A percentile compares a stretch with the other conserved stretches of the same genome.
These are phyloP conservation scores for Xerocomus brunneocitrinus DNA, from an alignment of 768 basidiomycete genomes.

Conservation along the genomic window DNA sequence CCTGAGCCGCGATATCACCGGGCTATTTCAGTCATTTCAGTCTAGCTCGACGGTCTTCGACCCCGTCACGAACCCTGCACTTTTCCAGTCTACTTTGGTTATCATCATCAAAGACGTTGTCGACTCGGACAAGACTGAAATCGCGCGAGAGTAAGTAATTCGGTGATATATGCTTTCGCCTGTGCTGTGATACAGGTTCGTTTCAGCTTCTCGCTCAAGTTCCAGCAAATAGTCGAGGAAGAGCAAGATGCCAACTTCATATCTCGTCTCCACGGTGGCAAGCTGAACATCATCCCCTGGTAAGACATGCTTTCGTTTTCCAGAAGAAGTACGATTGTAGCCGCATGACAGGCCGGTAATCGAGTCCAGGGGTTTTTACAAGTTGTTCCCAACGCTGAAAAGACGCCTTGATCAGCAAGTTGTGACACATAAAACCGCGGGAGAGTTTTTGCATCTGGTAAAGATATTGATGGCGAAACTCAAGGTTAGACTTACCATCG, in stretches of 20 bases:
- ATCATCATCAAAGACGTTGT: constrained; percentile 70
- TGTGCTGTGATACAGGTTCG: background rate
- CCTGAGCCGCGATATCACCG: constrained; percentile 55
- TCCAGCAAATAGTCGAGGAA: constrained; percentile 54
- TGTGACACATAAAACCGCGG: constrained; percentile 45
- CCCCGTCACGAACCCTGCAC: constrained; percentile 50
- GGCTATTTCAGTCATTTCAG: constrained; percentile 59
- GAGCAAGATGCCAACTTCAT: constrained; percentile 62
- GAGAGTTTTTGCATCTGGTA: constrained; percentile 50
- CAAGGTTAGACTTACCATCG: constrained; percentile 37
- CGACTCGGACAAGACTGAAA: constrained; percentile 55
- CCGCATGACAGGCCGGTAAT: constrained; percentile 44
- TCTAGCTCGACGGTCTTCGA: constrained; percentile 53
- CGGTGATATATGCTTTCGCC: background rate
- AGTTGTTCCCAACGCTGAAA: constrained; percentile 44
- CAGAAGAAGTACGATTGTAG: background rate
- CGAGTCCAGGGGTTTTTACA: constrained; percentile 55
- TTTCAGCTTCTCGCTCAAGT: constrained; percentile 50
- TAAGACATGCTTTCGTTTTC: background rate
- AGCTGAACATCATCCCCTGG: constrained; percentile 58
- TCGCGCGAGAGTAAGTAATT: constrained; percentile 48
- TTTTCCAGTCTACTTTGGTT: constrained; percentile 55
- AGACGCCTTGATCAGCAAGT: constrained; percentile 43
- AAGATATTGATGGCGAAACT: constrained; percentile 65
- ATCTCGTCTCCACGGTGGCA: constrained; percentile 50